Conservation (phyloP, 2,329 filamentous ascomycete species). For the Ophiostoma sp. region DNA sequence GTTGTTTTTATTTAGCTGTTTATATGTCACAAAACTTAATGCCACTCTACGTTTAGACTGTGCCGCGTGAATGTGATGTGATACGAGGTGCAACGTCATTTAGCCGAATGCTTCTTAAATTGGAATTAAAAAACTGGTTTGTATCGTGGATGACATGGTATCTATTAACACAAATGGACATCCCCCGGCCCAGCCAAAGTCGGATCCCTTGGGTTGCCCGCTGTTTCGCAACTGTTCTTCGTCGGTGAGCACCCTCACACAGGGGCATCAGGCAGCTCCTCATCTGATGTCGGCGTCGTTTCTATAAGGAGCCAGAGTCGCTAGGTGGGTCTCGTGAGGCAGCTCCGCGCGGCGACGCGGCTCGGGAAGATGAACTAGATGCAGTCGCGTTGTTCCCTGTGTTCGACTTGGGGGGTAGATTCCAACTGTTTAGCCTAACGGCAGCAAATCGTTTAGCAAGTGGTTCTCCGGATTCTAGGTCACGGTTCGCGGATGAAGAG, state of each 20-base stretch:
- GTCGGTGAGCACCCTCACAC: not conserved
- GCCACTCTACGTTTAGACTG: constrained; percentile 19
- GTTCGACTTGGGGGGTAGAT: not conserved
- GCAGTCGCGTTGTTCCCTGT: not conserved
- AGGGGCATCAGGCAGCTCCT: not conserved
- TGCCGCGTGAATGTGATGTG: not conserved
- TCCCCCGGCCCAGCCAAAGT: not conserved
- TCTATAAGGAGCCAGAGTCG: not conserved
- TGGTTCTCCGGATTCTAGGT: constrained; percentile 42
- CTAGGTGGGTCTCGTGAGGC: not conserved
- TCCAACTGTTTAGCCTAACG: constrained; percentile 52
- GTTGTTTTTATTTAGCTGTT: constrained; percentile 8
- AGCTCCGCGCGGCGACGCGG: not conserved
- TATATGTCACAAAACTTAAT: constrained; percentile 18
- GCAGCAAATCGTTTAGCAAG: constrained; percentile 63
- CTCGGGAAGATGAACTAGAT: not conserved
- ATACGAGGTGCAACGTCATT: not conserved
- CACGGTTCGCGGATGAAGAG: constrained; percentile 31
- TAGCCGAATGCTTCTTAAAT: no score
- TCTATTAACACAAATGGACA: not conserved
- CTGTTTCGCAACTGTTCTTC: not conserved
- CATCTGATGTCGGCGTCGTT: not conserved
- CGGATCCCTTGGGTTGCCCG: not conserved
- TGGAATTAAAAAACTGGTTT: not conserved
- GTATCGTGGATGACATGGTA: not conserved